Conservation (phyloP, 106 monocot genomes). For the Gastrodia elata region DNA sequence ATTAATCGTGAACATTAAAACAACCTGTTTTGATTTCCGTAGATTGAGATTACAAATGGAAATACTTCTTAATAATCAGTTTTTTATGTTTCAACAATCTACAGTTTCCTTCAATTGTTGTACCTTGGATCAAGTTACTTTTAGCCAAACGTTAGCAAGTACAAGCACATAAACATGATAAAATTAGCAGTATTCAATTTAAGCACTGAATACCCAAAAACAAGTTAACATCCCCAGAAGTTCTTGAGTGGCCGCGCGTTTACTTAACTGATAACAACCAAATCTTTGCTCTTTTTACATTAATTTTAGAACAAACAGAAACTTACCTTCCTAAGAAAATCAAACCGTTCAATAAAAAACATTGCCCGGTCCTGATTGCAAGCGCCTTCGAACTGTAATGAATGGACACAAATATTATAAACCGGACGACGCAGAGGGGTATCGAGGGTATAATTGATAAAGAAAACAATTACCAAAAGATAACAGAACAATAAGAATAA, state of each 20-base stretch:
- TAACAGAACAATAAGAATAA: too few relatives aligned
- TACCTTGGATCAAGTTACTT: background rate
- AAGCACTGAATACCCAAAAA: background rate
- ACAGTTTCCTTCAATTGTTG: background rate
- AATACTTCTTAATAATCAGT: background rate
- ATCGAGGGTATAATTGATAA: background rate
- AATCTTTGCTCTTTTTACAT: background rate
- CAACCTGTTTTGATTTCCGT: background rate
- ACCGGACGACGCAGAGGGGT: background rate
- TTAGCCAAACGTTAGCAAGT: background rate
- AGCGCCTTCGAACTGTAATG: constrained; percentile 63
- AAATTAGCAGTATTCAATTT: background rate
- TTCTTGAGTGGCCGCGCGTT: background rate
- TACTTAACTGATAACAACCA: background rate
- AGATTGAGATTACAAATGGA: background rate
- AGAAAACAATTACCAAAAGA: background rate
- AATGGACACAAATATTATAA: background rate
- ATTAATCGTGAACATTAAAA: background rate
- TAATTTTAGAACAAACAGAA: background rate
- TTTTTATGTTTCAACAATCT: background rate
- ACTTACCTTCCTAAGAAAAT: constrained; percentile 90
- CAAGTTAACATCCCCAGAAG: background rate
- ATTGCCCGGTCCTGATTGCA: constrained; percentile 66
- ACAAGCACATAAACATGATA: background rate
- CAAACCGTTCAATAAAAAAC: constrained; percentile 88